Base-by-base conservation (phyloP, 1,284 basidiomycete species). In the Tilletia setariae region DNA sequence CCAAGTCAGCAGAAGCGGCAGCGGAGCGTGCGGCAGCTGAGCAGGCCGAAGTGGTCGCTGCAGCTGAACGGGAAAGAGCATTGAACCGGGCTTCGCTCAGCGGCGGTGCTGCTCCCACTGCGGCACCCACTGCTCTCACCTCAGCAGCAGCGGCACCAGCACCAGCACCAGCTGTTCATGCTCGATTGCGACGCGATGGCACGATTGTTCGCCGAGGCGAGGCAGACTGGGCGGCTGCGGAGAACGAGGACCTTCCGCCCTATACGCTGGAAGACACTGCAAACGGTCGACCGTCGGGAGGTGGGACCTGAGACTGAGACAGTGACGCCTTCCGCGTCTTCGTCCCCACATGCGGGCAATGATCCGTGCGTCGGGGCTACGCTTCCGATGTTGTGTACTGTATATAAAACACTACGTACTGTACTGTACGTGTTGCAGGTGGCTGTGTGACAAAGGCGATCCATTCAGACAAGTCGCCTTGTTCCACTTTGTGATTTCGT, bases 131-230 rank as follows among this genome's bases (percentile, higher is more conserved):
- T 28, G 51, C 13, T 53, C 51, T 23, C 7, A 11, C 21, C 19
- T 21, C 51, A 13, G 51, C 3, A 15, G 47, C 19, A 7, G 47
- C 7, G 19, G 47, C 8, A 49, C 19, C 8, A 49, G 47, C 19
- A 23, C 16, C 7, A 4, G 23, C 9, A 30, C 56, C 56, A 16
- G 25, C 53, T 2, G 64, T 66, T 16, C 23, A 46, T 28, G 64
- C 64, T 21, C 51, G 64, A 3, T 35, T 66, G 15, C 30, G 64
- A 32, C 30, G 64, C 40, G 64, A 66, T 66, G 64, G 64, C 21
- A 66, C 64, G 16, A 46, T 66, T 11, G 64, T 66, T 16, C 30
- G 64, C 23, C 30, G 64, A 9, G 64, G 64, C 11, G 64, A 66
- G 59, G 21, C 43, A 23, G 64, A 66, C 28, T 66, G 51, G 51